Conservation (phyloP, 2,329 filamentous ascomycete genomes). For the Coleophoma cylindrospora region DNA sequence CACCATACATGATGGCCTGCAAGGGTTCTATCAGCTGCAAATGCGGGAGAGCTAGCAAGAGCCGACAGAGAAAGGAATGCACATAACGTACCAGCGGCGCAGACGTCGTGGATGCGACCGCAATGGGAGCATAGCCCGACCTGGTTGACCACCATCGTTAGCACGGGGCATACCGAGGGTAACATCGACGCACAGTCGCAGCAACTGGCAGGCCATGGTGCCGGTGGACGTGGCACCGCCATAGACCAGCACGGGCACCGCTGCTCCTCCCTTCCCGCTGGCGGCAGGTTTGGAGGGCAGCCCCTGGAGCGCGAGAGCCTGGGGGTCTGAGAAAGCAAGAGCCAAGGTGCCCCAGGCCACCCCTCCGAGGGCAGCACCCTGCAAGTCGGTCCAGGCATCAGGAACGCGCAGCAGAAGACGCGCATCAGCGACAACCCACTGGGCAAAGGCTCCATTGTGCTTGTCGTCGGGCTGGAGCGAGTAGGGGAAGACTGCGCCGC, state of each 20-base stretch:
- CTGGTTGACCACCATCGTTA: not conserved
- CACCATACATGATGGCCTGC: constrained; percentile 16
- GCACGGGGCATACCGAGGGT: constrained; percentile 6
- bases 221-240: constrained; percentile 25
- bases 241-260: constrained; percentile 23
- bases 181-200: constrained; percentile 15
- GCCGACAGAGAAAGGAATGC: not conserved
- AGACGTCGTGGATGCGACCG: not conserved
- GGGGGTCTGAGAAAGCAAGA: not conserved
- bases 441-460: not conserved
- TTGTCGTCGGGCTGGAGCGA: not conserved
- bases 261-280: not conserved
- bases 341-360: not conserved
- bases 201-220: constrained; percentile 23
- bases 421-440: not conserved
- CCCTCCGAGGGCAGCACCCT: not conserved
- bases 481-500: not conserved
- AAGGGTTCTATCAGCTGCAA: constrained; percentile 7
- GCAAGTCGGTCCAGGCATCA: not conserved
- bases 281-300: not conserved
- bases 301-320: not conserved
- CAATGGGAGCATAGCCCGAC: constrained; percentile 10
- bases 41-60: constrained; percentile 14
- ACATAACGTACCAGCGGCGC: not conserved
- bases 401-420: not conserved